Evolutionary conservation across 371 early-diverging fungal species (phyloP).

Genomic region (Mortierella polycephala): DNA sequence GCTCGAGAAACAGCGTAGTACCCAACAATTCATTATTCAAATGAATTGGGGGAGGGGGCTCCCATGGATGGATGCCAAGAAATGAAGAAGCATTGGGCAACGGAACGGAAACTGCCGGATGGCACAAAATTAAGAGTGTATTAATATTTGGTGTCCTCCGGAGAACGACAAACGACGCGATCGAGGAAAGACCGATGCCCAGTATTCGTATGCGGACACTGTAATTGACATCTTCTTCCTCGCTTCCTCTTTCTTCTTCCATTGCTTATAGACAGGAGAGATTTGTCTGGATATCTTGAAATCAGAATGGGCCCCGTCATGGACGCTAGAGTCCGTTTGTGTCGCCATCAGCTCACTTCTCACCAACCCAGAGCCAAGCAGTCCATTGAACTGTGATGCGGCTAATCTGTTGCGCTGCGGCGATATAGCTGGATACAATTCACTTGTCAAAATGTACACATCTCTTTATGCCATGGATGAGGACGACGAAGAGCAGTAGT

Average conservation of each 20-base stretch:
- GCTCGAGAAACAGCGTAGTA: too few relatives aligned
- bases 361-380: conserved; percentile 82
- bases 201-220: too few relatives aligned
- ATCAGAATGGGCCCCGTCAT: conserved; percentile 86
- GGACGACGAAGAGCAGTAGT: conserved; percentile 28
- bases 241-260: not conserved
- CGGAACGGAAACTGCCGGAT: too few relatives aligned
- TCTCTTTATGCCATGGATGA: conserved; percentile 69
- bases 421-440: conserved; percentile 87
- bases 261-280: conserved; percentile 71
- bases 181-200: too few relatives aligned
- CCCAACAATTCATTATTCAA: too few relatives aligned
- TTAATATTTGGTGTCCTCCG: too few relatives aligned
- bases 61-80: too few relatives aligned
- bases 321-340: conserved; percentile 79
- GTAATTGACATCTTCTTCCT: not conserved
- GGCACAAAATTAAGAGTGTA: too few relatives aligned
- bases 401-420: conserved; percentile 89
- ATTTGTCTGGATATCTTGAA: conserved; percentile 88
- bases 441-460: conserved; percentile 89
- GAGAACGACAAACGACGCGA: too few relatives aligned
- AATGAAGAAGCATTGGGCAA: too few relatives aligned
- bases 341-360: conserved; percentile 79
- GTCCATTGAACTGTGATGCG: conserved; percentile 95
- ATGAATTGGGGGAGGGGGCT: too few relatives aligned